phyloP scores from a whole-genome alignment of 352 stramenopile genomes.

The Globisporangium cystogenes region DNA sequence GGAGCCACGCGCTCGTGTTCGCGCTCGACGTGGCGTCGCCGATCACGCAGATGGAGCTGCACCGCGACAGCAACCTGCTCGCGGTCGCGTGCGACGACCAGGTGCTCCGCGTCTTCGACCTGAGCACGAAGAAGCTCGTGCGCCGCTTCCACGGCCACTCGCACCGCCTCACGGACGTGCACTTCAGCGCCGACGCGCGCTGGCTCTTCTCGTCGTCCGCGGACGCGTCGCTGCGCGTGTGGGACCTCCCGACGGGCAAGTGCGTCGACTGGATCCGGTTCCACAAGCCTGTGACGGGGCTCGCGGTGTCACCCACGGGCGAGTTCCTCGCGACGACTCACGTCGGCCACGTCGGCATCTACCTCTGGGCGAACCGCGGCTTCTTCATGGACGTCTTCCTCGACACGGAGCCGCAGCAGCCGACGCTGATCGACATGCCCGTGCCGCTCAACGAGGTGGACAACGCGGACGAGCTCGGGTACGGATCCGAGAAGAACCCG shows the following conservation, averaged over 20 bases:
- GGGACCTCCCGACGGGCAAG: constrained; percentile 93
- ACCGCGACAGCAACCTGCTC: constrained; percentile 86
- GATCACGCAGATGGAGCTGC: constrained; percentile 77
- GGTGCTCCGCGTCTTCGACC: constrained; percentile 83
- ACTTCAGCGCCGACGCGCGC: constrained; percentile 85
- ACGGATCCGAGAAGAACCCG: constrained; percentile 48
- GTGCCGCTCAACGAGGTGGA: constrained; percentile 83
- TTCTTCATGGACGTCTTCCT: constrained; percentile 92
- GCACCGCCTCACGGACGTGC: constrained; percentile 85
- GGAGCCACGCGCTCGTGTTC: constrained; percentile 51
- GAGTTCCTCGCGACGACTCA: constrained; percentile 97
- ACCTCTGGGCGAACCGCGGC: constrained; percentile 93
- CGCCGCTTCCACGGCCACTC: constrained; percentile 82
- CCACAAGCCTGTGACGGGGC: constrained; percentile 84
- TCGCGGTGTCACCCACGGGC: constrained; percentile 92
- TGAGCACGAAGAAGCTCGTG: constrained; percentile 82
- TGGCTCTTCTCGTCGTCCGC: constrained; percentile 84
- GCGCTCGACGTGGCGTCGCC: constrained; percentile 73
- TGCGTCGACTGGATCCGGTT: constrained; percentile 96
- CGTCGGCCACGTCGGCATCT: constrained; percentile 88
- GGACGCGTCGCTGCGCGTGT: constrained; percentile 89
- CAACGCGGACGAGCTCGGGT: constrained; percentile 54
- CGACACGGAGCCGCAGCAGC: constrained; percentile 61
- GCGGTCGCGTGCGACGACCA: constrained; percentile 87
- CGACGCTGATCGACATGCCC: constrained; percentile 90